Conservation (phyloP, 257 asterid species). For the Solanum commersonii region DNA sequence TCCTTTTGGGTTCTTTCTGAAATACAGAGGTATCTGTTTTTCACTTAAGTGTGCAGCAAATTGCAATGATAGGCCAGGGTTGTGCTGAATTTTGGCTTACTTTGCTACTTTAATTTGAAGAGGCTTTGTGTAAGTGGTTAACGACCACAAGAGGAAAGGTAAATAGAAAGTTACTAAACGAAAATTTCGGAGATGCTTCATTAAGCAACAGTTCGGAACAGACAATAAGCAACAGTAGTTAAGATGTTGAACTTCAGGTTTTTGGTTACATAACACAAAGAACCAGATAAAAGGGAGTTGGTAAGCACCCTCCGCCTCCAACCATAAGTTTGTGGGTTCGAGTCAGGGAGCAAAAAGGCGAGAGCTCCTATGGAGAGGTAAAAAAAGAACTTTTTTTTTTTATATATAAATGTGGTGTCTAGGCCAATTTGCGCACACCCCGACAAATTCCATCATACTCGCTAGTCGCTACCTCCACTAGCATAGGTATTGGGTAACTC, state of each 20-base stretch:
- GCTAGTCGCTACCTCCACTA: not conserved
- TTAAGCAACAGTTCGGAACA: not conserved
- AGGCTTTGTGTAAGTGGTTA: not conserved
- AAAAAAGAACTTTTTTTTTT: not conserved
- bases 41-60: not conserved
- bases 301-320: not conserved
- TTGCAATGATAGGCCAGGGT: not conserved
- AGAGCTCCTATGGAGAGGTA: not conserved
- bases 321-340: not conserved
- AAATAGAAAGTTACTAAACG: not conserved
- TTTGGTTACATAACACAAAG: not conserved
- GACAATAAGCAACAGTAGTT: not conserved
- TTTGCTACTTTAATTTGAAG: not conserved
- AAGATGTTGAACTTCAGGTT: not conserved
- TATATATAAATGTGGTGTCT: not conserved
- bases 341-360: not conserved
- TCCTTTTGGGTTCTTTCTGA: not conserved
- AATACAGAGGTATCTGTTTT: not conserved
- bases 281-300: not conserved
- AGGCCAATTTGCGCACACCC: not conserved
- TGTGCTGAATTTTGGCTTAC: not conserved
- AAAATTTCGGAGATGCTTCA: not conserved
- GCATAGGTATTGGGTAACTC: not conserved
- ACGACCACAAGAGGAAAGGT: not conserved
- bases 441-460: not conserved